Evolutionary conservation across 371 early-diverging fungal genomes (phyloP).

Genomic region (Conidiobolus incongruus): DNA sequence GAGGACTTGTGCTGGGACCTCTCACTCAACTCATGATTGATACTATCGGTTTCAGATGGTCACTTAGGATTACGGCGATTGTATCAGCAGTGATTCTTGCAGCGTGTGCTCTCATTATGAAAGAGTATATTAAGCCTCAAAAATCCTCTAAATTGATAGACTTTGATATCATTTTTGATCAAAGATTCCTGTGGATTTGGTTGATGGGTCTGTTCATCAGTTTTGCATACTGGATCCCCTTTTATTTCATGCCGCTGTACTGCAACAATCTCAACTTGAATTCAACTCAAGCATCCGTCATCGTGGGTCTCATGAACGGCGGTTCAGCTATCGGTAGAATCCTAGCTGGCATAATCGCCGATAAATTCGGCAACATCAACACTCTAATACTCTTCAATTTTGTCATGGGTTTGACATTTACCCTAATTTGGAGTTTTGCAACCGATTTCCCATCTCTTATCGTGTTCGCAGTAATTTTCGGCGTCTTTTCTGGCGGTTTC

Average conservation of each 20-base stretch:
- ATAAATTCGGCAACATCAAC: slow-evolving; percentile 29
- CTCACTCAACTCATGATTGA: slow-evolving; percentile 25
- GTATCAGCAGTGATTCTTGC: slow-evolving; percentile 19
- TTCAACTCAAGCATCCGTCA: slow-evolving; percentile 16
- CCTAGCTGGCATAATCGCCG: slow-evolving; percentile 18
- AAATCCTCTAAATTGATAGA: too few relatives aligned
- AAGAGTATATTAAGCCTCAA: background rate
- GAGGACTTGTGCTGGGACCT: slow-evolving; percentile 45
- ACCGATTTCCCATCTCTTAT: slow-evolving; percentile 15
- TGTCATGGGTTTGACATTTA: slow-evolving; percentile 15
- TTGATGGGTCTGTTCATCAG: slow-evolving; percentile 8
- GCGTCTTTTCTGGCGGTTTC: slow-evolving; percentile 32
- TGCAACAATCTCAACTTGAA: slow-evolving; percentile 13
- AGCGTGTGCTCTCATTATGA: slow-evolving; percentile 5
- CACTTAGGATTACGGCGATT: slow-evolving; percentile 33
- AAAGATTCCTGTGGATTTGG: too few relatives aligned
- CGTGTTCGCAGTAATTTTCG: slow-evolving; percentile 27
- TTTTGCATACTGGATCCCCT: slow-evolving; percentile 16
- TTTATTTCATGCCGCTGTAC: slow-evolving; percentile 14
- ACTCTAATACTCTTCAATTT: too few relatives aligned
- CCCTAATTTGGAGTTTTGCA: slow-evolving; percentile 34
- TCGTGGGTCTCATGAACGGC: slow-evolving; percentile 24
- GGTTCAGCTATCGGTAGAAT: slow-evolving; percentile 28
- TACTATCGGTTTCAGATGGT: slow-evolving; percentile 27
- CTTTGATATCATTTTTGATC: too few relatives aligned